These are phyloP conservation scores for Extremus antarcticus DNA, from an alignment of 495 filamentous ascomycete genomes.

Conservation along the genomic window DNA sequence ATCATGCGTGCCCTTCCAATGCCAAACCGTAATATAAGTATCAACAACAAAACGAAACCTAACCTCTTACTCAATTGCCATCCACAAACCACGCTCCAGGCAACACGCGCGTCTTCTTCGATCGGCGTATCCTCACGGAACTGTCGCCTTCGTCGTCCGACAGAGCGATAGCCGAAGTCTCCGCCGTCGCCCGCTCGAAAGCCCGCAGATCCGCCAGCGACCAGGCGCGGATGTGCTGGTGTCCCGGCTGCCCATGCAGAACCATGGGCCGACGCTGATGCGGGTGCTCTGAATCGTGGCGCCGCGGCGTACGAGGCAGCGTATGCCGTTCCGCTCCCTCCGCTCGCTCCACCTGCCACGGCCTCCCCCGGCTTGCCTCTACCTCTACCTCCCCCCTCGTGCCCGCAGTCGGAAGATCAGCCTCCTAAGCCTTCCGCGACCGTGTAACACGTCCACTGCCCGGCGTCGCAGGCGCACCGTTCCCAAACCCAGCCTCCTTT, in stretches of 20 bases:
- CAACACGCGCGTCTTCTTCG: not conserved
- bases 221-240: conserved; percentile 1
- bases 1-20: no score
- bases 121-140: not conserved
- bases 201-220: not conserved
- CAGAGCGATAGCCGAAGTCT: not conserved
- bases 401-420: not conserved
- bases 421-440: conserved; percentile 19
- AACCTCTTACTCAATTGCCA: not conserved
- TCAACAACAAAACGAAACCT: not conserved
- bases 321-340: not conserved
- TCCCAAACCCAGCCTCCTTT: conserved; percentile 12
- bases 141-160: not conserved
- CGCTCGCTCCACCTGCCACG: no score
- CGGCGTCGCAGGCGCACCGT: not conserved
- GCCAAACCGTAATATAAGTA: no score
- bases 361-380: no score
- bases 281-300: no score
- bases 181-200: conserved; percentile 1
- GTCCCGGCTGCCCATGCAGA: not conserved
- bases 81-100: not conserved
- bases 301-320: not conserved
- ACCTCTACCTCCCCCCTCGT: not conserved
- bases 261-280: not conserved
- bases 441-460: conserved; percentile 8